Conservation (phyloP, 2,329 filamentous ascomycete species). For the Malbranchea zuffiana region DNA sequence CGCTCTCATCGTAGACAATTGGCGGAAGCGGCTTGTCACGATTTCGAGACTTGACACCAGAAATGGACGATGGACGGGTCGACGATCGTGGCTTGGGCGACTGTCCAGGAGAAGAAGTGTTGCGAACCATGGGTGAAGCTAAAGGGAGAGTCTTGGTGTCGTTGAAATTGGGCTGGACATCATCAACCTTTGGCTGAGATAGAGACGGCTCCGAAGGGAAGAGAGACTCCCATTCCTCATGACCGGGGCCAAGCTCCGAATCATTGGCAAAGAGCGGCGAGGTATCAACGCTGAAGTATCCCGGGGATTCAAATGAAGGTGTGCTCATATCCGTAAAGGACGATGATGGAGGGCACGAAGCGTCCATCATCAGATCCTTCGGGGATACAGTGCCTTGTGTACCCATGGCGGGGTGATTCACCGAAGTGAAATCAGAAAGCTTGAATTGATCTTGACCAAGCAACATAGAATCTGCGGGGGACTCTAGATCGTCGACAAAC, state of each 20-base stretch:
- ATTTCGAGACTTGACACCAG: conserved; percentile 62
- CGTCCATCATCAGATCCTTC: conserved; percentile 59
- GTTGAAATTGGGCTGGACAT: conserved; percentile 3
- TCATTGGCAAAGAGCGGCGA: conserved; percentile 63
- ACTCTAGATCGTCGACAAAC: conserved; percentile 20
- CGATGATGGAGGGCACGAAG: conserved; percentile 70
- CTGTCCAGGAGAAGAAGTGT: conserved; percentile 32
- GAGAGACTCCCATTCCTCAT: conserved; percentile 60
- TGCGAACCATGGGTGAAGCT: conserved; percentile 24
- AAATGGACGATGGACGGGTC: conserved; percentile 54
- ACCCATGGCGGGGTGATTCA: conserved; percentile 35
- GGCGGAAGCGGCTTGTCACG: conserved; percentile 71
- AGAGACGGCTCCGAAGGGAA: conserved; percentile 19
- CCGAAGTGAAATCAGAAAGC: conserved; percentile 30
- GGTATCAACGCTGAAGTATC: conserved; percentile 57
- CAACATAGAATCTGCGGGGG: conserved; percentile 20
- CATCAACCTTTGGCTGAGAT: neutral
- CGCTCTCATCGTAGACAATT: conserved; percentile 63
- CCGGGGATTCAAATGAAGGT: conserved; percentile 68
- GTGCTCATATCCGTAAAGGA: conserved; percentile 77
- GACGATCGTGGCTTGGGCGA: conserved; percentile 36
- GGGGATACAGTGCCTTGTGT: conserved; percentile 60
- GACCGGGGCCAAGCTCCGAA: conserved; percentile 42
- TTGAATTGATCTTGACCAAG: conserved; percentile 20
- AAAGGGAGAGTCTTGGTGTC: conserved; percentile 10